Percentiles rank a stretch among this genome's conserved stretches.
Evolutionary conservation across 2,329 filamentous ascomycete species (phyloP).

Genomic region (Cladosporium sp.): DNA sequence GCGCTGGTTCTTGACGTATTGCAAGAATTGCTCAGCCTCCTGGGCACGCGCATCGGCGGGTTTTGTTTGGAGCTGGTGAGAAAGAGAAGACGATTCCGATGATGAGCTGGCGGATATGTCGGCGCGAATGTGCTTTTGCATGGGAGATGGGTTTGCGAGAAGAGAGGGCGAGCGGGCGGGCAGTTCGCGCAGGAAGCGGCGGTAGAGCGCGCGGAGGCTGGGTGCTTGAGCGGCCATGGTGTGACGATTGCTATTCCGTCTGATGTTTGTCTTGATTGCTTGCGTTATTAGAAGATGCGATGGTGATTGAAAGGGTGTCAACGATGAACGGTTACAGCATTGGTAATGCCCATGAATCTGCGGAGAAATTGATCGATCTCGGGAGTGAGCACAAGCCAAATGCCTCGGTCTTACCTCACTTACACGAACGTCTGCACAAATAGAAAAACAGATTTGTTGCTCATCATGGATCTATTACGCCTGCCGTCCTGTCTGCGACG

Average conservation of each 20-base stretch:
- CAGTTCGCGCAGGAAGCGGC: conserved; percentile 81
- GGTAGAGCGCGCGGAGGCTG: conserved; percentile 72
- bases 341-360: neutral
- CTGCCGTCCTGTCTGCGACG: conserved; percentile 19
- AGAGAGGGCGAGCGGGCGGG: conserved; percentile 59
- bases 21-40: conserved; percentile 72
- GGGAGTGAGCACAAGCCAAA: conserved; percentile 8
- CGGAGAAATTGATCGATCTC: conserved; percentile 1
- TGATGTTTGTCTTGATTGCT: neutral
- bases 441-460: neutral
- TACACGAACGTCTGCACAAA: conserved; percentile 1
- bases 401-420: conserved; percentile 7
- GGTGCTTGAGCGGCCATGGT: conserved; percentile 37
- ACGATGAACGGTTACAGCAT: neutral
- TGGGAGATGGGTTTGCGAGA: conserved; percentile 55
- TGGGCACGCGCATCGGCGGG: conserved; percentile 25
- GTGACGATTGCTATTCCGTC: too few relatives aligned
- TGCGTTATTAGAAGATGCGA: neutral
- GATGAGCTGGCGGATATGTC: conserved; percentile 46
- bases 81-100: conserved; percentile 34
- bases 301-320: neutral
- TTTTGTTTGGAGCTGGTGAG: conserved; percentile 8
- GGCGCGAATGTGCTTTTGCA: conserved; percentile 65
- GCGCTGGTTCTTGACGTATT: conserved; percentile 80
- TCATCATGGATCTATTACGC: conserved; percentile 24